Evolutionary conservation across 2,329 filamentous ascomycete species (phyloP), one percentile per base, ranked within the genome.

Genomic region (Nemania sp.): DNA sequence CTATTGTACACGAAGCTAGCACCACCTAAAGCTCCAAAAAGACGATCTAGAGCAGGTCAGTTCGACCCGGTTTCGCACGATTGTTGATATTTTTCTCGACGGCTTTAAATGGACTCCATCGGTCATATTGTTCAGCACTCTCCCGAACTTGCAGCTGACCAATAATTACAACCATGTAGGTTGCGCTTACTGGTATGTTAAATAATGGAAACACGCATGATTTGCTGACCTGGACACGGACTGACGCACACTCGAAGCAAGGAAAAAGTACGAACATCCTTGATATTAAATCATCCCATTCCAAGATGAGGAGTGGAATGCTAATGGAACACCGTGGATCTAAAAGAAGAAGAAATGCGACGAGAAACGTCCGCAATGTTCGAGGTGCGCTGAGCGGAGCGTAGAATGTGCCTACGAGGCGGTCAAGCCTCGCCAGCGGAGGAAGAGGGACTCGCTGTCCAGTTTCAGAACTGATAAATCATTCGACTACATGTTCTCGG

Each of bases 321-420:
- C 60, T 65, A 25, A 64, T 49, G 21, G 15, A 35, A 29, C 21
- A 35, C 42, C 42, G 29, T 37, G 40, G 9, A 42, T 52, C 32
- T 29, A 46, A 60, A 63, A 85, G 82, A 85, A 85, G 71, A 85
- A 85, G 71, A 85, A 85, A 73, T 85, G 82, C 66, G 80, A 85
- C 67, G 82, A 85, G 70, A 74, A 71, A 35, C 79, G 81, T 7
- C 82, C 82, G 2, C 73, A 76, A 47, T 85, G 82, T 67, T 74
- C 78, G 20, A 80, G 82, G 42, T 85, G 82, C 69, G 66, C 73
- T 43, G 82, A 85, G 69, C 77, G 79, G 42, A 75, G 75, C 51
- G 74, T 80, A 47, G 76, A 79, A 20, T 85, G 82, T 66, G 71
- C 75, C 2, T 85, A 85, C 63, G 82, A 83, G 59, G 73, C 78